These are phyloP conservation scores for Carallia brachiata DNA, from an alignment of 345 rosid genomes.

Conservation along the genomic window DNA sequence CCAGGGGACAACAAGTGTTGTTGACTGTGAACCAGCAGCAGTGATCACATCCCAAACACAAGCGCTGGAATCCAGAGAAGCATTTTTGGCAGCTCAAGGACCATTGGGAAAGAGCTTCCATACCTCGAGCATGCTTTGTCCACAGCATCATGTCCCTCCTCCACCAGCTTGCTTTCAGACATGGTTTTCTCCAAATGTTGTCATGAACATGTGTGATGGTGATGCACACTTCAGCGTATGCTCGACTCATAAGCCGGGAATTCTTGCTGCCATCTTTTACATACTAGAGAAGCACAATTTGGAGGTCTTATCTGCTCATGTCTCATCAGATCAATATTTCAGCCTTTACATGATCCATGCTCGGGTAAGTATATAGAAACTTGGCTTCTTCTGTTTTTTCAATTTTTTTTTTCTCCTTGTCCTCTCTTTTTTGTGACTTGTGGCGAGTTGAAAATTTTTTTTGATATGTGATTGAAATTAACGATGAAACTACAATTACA, in stretches of 20 bases:
- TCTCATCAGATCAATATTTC: conserved; percentile 38
- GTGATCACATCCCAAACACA: conserved; percentile 22
- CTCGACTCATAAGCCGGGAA: conserved; percentile 36
- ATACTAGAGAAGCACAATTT: conserved; percentile 49
- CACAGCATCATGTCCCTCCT: conserved; percentile 11
- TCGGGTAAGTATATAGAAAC: conserved; percentile 29
- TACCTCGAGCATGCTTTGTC: conserved; percentile 4
- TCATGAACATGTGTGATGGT: conserved; percentile 44
- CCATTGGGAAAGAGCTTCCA: conserved; percentile 14
- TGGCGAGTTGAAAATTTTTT: no score
- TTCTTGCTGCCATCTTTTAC: conserved; percentile 36
- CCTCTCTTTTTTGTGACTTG: no score
- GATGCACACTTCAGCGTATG: conserved; percentile 53
- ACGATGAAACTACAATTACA: no score
- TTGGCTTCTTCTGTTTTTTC: neutral
- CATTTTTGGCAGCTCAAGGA: conserved; percentile 33
- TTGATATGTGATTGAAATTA: no score
- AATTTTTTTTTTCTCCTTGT: no score
- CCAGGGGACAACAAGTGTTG: conserved; percentile 18
- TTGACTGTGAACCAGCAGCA: conserved; percentile 29
- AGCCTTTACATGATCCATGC: conserved; percentile 41
- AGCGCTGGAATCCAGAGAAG: conserved; percentile 30
- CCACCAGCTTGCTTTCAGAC: conserved; percentile 37
- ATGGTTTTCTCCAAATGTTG: conserved; percentile 56
- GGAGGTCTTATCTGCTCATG: conserved; percentile 48